Evolutionary conservation across 495 filamentous ascomycete species (phyloP), one percentile per base, ranked within the genome.

Genomic region (Amphirosellinia nigrospora): DNA sequence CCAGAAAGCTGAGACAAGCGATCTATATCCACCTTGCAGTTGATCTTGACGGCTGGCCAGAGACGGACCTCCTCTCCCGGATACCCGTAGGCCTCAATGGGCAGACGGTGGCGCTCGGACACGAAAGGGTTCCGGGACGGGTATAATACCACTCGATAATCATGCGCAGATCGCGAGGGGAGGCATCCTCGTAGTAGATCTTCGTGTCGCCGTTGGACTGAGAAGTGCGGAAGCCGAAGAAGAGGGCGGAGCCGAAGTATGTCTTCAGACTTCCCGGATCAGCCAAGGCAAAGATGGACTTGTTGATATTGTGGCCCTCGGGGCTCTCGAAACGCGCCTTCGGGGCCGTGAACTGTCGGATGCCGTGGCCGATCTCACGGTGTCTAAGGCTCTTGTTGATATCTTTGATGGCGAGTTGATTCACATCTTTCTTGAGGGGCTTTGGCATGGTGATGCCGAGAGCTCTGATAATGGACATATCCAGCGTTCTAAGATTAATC

Each of bases 1-100:
- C 15, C 30, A 3, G 59, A 43, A 16, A 53, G 32, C 15, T 2
- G 13, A 23, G 1, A 5, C 4, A 61, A 8, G 21, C 66, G 55
- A 26, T n/a, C 19, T 16, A 45, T 13, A 28, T 72, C 70, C 6
- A 30, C 70, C 4, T 26, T 26, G 43, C 70, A 72, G n/a, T 60
- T 68, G 10, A 72, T 4, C 61, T 66, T 69, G 4, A 69, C 50
- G 7, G 70, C 70, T 38, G 59, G 36, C 70, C 70, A 69, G 21
- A 58, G 15, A 30, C 10, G 5, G 21, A 9, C 21, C 15, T 38
- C 46, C 21, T 69, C 16, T 19, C 43, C 32, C 32, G 70, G 45
- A 2, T 8, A 11, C 30, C 30, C 41, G 21, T 48, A 34, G 19
- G 38, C 39, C 30, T 15, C 21, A 16, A 60, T 46, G 48, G 39